Base-by-base conservation (phyloP, 2,329 filamentous ascomycete species). In the Akanthomyces lecanii region DNA sequence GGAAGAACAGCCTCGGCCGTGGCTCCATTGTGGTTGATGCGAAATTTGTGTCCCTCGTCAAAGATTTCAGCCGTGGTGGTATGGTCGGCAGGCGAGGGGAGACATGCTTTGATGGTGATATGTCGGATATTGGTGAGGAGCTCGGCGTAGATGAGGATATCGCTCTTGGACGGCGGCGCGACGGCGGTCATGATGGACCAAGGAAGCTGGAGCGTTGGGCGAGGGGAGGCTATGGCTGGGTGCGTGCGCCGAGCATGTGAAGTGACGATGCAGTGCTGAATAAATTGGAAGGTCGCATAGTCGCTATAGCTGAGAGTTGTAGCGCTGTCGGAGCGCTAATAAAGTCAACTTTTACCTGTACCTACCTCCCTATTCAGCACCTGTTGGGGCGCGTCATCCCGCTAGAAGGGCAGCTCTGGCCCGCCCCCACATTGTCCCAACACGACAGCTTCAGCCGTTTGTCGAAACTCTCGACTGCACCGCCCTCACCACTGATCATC, bases 61-160 rank as follows among this genome's bases (percentile, higher is more conserved):
- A 79, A 75, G 47, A 87, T 66, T 16, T 73, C 73, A 30, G 77
- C 78, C 52, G 68, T 70, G 23, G 81, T 85, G n/a, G 74, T 74
- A 28, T 73, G 63, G 58, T 78, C 75, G 52, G 73, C 73, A 5
- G 77, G 73, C 14, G 79, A 77, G 3, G 78, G 74, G 1, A 88
- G 74, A 3, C 79, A 78, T 7, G 80, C 83, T 57, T 80, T 82
- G 25, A 89, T 74, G 5, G 86, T 87, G 45, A 89, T 78, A 70
- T 88, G 85, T 48, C 82, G 79, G 66, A 90, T 87, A 64, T 89
- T 88, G 33, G 81, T 77, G 3, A 89, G 79, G 1, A 89, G 78
- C 74, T 90, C 87, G 5, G 86, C 86, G 70, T 89, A 89, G 25
- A 89, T 78, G 2, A 73, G 68, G 23, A 76, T 67, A n/a, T 66